Evolutionary conservation across 1,284 basidiomycete genomes (phyloP), one percentile per base, ranked within the genome.

Genomic region (Sphaerobolus stellatus): DNA sequence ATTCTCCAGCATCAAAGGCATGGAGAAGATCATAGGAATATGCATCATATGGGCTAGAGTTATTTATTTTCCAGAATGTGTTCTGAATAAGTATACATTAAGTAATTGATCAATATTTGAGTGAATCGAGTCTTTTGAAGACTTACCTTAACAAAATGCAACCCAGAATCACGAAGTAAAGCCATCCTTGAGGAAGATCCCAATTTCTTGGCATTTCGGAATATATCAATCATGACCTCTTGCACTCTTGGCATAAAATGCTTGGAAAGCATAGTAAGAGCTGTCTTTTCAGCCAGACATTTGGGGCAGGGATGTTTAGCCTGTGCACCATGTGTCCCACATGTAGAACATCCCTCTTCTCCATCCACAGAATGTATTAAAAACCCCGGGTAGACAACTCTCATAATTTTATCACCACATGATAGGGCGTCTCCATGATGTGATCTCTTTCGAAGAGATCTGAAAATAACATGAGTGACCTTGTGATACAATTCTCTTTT

Each of bases 241-340:
- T 38, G 7, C 36, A 22, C 22, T 38, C 4, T 38, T 38, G 3
- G 22, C 22, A 7, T 7, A 22, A 16, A 22, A 22, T 38, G 7
- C 4, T 11, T 14, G 64, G 53, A 14, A 54, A n/a, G 41, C 59
- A 57, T n/a, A 66, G 59, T 28, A 13, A 66, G 59, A 28, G 64
- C 54, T 3, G 53, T 14, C 25, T 64, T 48, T 13, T 58, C 52
- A n/a, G 68, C 68, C 9, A 64, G 55, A 41, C 64, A 65, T 43
- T 53, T 60, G 0, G 67, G 64, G 46, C 68, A 70, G 28, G 68
- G 68, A 57, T 59, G 50, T 34, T 62, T 63, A n/a, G 60, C 64
- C 14, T 11, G 54, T 30, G 60, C 58, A 36, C 57, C 62, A 18
- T 55, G 61, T 53, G 60, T 64, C 3, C 56, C 61, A 40, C 61